Conservation (phyloP, 331 rosid genomes). For the Acacia concinna region DNA sequence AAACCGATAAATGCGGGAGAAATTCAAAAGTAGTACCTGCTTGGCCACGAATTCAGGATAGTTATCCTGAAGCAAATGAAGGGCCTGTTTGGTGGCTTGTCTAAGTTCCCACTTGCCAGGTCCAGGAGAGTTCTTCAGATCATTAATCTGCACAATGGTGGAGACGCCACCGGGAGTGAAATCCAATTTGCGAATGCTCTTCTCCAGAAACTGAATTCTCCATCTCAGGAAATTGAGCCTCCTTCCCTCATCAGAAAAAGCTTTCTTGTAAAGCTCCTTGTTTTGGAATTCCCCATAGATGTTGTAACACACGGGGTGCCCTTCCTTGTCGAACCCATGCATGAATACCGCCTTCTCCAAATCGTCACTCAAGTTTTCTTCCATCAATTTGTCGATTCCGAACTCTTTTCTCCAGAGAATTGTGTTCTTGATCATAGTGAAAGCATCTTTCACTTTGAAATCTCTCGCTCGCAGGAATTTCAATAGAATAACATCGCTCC, state of each 20-base stretch:
- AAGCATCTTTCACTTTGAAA: conserved; percentile 70
- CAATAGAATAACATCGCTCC: conserved; percentile 64
- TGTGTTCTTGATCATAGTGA: conserved; percentile 75
- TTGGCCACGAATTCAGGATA: conserved; percentile 69
- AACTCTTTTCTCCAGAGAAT: conserved; percentile 75
- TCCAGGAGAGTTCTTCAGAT: conserved; percentile 76
- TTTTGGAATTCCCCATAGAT: conserved; percentile 62
- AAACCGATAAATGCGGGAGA: background rate
- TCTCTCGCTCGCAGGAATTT: conserved; percentile 82
- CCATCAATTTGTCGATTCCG: conserved; percentile 54
- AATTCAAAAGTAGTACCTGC: conserved; percentile 31
- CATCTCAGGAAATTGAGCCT: conserved; percentile 58
- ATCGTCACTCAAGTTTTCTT: conserved; percentile 48
- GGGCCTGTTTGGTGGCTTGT: conserved; percentile 80
- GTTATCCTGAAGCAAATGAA: conserved; percentile 72
- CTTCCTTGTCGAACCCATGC: conserved; percentile 70
- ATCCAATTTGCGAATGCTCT: conserved; percentile 71
- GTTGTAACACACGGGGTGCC: conserved; percentile 84
- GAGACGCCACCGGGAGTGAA: conserved; percentile 63
- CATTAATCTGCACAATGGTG: conserved; percentile 78
- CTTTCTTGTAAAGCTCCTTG: conserved; percentile 66
- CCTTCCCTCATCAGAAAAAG: conserved; percentile 68
- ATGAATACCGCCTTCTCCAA: conserved; percentile 56
- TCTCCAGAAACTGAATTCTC: conserved; percentile 75
- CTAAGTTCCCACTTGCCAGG: conserved; percentile 76